Percentiles rank a stretch among this genome's conserved stretches.
These are phyloP conservation scores for Microcyclosporella mali DNA, from an alignment of 2,329 filamentous ascomycete species.

Conservation along the genomic window DNA sequence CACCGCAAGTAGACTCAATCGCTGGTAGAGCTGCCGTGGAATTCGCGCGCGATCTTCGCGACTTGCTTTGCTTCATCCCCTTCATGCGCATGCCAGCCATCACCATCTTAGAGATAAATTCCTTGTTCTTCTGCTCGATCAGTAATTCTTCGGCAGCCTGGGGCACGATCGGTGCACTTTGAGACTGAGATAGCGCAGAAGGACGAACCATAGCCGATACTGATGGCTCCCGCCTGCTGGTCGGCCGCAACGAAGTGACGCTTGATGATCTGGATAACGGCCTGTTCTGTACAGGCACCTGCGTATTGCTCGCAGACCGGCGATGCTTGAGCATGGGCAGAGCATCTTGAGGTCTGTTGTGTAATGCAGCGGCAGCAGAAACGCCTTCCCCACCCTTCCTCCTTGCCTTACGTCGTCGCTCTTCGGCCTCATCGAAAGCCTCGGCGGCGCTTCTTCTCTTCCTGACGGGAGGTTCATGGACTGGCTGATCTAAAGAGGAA, in stretches of 20 bases:
- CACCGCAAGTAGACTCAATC: constrained; percentile 15
- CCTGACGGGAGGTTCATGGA: constrained; percentile 24
- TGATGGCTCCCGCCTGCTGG: constrained; percentile 16
- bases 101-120: constrained; percentile 44
- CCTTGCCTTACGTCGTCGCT: constrained; percentile 38
- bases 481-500: constrained; percentile 6
- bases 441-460: constrained; percentile 40
- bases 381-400: constrained; percentile 40
- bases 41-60: constrained; percentile 24
- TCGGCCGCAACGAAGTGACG: constrained; percentile 20
- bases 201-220: constrained; percentile 17
- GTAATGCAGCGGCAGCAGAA: constrained; percentile 36
- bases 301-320: constrained; percentile 23
- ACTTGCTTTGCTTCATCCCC: constrained; percentile 41
- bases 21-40: constrained; percentile 16
- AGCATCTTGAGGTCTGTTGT: constrained; percentile 23
- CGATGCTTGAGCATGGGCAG: constrained; percentile 29
- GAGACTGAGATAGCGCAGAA: constrained; percentile 23
- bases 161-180: constrained; percentile 16
- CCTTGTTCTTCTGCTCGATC: constrained; percentile 39
- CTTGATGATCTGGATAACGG: constrained; percentile 29
- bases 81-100: constrained; percentile 50
- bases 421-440: constrained; percentile 44
- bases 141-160: constrained; percentile 7
- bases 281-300: constrained; percentile 20